phyloP scores from a whole-genome alignment of 2,329 filamentous ascomycete species.

The Fusarium devonianum region DNA sequence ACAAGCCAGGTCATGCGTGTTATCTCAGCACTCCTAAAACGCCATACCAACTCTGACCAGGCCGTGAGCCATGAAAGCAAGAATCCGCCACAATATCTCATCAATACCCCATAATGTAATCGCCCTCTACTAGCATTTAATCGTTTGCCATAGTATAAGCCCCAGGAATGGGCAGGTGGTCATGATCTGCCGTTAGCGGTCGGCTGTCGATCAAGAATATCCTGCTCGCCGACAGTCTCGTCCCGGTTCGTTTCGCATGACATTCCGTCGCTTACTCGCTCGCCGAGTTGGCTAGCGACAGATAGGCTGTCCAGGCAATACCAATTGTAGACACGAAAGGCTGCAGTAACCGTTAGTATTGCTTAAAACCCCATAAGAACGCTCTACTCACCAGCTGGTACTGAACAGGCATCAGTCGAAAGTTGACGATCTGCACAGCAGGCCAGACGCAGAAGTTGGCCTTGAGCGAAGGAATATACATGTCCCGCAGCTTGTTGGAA shows the following conservation, averaged over 20 bases:
- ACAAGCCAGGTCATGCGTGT: not conserved
- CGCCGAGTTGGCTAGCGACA: constrained; percentile 88
- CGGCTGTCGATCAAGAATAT: not conserved
- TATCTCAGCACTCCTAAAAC: not conserved
- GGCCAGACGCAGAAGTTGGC: constrained; percentile 97
- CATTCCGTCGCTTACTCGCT: constrained; percentile 62
- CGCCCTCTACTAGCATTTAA: not conserved
- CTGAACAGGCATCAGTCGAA: constrained; percentile 91
- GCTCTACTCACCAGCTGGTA: constrained; percentile 84
- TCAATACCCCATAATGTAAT: not conserved
- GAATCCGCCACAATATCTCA: not conserved
- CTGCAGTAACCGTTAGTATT: constrained; percentile 54
- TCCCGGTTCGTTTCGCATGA: not conserved
- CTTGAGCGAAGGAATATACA: constrained; percentile 93
- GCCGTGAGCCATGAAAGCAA: not conserved
- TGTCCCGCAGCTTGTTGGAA: constrained; percentile 84
- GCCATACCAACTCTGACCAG: constrained; percentile 3
- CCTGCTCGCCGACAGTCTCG: not conserved
- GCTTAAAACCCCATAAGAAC: not conserved
- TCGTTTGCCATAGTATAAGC: not conserved
- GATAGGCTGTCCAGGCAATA: constrained; percentile 97
- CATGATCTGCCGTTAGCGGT: not conserved
- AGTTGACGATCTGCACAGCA: constrained; percentile 94
- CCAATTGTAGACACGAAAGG: constrained; percentile 95
- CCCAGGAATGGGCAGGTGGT: no score